Conservation (phyloP, 352 stramenopile species). For the Phytophthora palmivora region DNA sequence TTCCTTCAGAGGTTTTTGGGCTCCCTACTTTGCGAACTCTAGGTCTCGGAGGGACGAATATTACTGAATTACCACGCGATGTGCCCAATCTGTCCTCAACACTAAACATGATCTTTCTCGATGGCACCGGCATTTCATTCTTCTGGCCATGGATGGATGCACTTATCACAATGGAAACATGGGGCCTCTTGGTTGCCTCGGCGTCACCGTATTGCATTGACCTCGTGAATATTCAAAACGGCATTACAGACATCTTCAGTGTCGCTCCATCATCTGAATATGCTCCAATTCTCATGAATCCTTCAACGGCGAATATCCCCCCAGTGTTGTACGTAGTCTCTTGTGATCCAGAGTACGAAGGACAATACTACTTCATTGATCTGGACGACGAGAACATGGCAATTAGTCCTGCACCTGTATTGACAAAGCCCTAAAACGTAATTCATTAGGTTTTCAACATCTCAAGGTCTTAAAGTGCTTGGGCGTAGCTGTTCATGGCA, state of each 20-base stretch:
- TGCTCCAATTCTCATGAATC: conserved; percentile 20
- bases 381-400: conserved; percentile 20
- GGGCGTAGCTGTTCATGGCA: conserved; percentile 78
- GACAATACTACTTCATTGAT: conserved; percentile 4
- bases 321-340: conserved; percentile 1
- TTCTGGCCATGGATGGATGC: conserved; percentile 11
- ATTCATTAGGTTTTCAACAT: too few relatives aligned
- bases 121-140: conserved; percentile 1
- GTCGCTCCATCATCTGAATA: conserved; percentile 1
- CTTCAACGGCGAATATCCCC: conserved; percentile 1
- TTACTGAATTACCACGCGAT: conserved; percentile 23
- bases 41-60: conserved; percentile 9
- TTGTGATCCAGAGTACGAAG: not conserved
- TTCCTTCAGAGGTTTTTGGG: conserved; percentile 27
- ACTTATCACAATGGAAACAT: conserved; percentile 3
- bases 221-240: conserved; percentile 13
- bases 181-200: not conserved
- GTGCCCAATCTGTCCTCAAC: conserved; percentile 8
- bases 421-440: not conserved
- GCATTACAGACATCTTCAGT: not conserved
- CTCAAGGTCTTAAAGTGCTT: conserved; percentile 27
- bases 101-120: conserved; percentile 5
- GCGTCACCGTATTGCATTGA: conserved; percentile 13
- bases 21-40: conserved; percentile 12
- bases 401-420: conserved; percentile 1